Percentiles rank a stretch among this genome's conserved stretches.
Conservation (phyloP, 2,329 filamentous ascomycete species). For the Coniochaeta sp. region DNA sequence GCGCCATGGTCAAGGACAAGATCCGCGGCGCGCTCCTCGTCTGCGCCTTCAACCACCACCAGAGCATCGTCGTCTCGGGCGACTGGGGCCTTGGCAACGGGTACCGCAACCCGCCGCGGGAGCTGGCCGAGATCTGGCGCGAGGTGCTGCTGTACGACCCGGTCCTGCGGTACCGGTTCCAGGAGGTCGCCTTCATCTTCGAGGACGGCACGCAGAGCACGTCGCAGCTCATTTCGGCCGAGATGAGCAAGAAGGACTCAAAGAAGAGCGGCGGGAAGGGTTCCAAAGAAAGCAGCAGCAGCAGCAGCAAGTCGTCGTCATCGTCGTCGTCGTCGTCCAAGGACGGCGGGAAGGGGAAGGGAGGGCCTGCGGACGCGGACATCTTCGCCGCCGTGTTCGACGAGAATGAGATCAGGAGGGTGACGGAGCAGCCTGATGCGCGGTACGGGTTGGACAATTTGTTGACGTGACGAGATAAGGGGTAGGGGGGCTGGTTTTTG, state of each 20-base stretch:
- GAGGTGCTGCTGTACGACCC: constrained; percentile 57
- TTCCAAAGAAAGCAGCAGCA: constrained; percentile 12
- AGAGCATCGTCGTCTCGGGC: constrained; percentile 48
- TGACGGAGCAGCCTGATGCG: constrained; percentile 45
- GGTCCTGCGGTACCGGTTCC: constrained; percentile 55
- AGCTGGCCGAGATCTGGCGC: constrained; percentile 59
- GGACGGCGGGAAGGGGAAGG: background rate
- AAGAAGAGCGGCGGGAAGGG: constrained; percentile 29
- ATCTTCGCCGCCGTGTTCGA: constrained; percentile 50
- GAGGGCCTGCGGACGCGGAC: constrained; percentile 33
- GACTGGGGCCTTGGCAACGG: constrained; percentile 60
- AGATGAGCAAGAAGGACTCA: constrained; percentile 45
- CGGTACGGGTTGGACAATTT: constrained; percentile 48
- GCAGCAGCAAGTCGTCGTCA: constrained; percentile 16
- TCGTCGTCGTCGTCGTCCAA: constrained; percentile 17
- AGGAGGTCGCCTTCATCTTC: constrained; percentile 57
- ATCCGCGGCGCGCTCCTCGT: constrained; percentile 65
- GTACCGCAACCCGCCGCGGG: constrained; percentile 57
- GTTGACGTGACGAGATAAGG: constrained; percentile 27
- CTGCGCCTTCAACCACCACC: constrained; percentile 53
- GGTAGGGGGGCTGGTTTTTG: background rate
- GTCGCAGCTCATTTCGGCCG: constrained; percentile 43
- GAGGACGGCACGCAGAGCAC: constrained; percentile 51
- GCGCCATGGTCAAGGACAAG: constrained; percentile 65
- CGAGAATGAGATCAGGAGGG: constrained; percentile 38